These are phyloP conservation scores for Fusarium secorum DNA, from an alignment of 2,329 filamentous ascomycete species.

Conservation along the genomic window DNA sequence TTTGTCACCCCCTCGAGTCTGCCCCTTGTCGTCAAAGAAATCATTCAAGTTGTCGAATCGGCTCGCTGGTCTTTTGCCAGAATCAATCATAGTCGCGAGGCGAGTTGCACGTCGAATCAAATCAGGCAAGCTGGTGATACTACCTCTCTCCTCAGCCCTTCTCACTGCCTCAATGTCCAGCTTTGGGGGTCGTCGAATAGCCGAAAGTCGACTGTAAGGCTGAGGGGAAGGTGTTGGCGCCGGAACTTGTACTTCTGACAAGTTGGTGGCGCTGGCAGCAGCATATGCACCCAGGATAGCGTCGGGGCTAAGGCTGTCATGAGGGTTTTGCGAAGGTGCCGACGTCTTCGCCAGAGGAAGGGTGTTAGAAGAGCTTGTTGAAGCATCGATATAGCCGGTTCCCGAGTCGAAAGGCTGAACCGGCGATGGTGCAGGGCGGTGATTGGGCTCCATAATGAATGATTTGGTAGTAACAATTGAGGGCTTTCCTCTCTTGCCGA, in stretches of 20 bases:
- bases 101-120: constrained; percentile 88
- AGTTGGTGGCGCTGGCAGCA: constrained; percentile 56
- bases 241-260: constrained; percentile 44
- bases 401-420: constrained; percentile 54
- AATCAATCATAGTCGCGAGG: constrained; percentile 86
- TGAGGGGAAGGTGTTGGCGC: constrained; percentile 42
- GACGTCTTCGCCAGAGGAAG: constrained; percentile 43
- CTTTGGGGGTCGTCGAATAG: constrained; percentile 71
- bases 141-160: constrained; percentile 83
- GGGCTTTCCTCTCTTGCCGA: constrained; percentile 67
- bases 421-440: constrained; percentile 49
- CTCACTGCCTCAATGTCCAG: constrained; percentile 84
- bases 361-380: constrained; percentile 56
- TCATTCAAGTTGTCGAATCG: constrained; percentile 62
- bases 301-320: constrained; percentile 50
- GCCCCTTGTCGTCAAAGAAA: constrained; percentile 56
- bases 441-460: constrained; percentile 1
- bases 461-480: constrained; percentile 57
- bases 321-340: constrained; percentile 19
- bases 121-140: constrained; percentile 90
- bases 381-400: constrained; percentile 57
- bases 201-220: constrained; percentile 58
- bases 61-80: constrained; percentile 72
- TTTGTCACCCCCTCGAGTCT: constrained; percentile 50
- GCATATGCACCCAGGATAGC: constrained; percentile 60